These are phyloP conservation scores for Russula virescens DNA, from an alignment of 768 basidiomycete species.

Conservation along the genomic window DNA sequence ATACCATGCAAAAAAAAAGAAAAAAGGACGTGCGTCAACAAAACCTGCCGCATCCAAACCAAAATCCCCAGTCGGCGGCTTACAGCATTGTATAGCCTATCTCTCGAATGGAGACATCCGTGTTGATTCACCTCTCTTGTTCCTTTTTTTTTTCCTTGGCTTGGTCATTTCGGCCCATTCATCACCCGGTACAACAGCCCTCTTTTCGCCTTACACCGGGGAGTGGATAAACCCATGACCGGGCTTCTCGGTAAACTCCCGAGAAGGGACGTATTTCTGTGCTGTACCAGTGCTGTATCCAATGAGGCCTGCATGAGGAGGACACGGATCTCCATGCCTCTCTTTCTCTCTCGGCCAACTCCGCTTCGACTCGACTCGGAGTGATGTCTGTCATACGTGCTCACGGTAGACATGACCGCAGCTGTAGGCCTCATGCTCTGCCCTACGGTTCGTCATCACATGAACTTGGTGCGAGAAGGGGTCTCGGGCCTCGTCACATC, in stretches of 20 bases:
- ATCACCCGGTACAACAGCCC: too few relatives aligned
- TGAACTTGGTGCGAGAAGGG: neutral
- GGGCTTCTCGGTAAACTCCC: neutral
- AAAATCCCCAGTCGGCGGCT: neutral
- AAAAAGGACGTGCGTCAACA: neutral
- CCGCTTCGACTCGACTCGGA: neutral
- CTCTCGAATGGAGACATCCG: neutral
- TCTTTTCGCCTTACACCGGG: too few relatives aligned
- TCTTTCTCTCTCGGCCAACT: neutral
- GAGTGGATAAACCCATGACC: too few relatives aligned
- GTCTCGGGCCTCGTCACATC: neutral
- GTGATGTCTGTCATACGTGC: neutral
- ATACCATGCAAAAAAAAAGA: too few relatives aligned
- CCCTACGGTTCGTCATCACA: neutral
- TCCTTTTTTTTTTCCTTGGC: neutral
- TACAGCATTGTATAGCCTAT: neutral
- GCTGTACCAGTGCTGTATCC: too few relatives aligned
- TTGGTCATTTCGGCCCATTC: neutral
- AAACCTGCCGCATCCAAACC: neutral
- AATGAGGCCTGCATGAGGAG: too few relatives aligned
- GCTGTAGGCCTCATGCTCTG: too few relatives aligned
- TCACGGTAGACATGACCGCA: neutral
- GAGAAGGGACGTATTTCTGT: neutral
- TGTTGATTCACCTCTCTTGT: neutral
- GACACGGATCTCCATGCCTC: neutral